Conservation (phyloP, 2,329 filamentous ascomycete species). For the Colletotrichum musicola region DNA sequence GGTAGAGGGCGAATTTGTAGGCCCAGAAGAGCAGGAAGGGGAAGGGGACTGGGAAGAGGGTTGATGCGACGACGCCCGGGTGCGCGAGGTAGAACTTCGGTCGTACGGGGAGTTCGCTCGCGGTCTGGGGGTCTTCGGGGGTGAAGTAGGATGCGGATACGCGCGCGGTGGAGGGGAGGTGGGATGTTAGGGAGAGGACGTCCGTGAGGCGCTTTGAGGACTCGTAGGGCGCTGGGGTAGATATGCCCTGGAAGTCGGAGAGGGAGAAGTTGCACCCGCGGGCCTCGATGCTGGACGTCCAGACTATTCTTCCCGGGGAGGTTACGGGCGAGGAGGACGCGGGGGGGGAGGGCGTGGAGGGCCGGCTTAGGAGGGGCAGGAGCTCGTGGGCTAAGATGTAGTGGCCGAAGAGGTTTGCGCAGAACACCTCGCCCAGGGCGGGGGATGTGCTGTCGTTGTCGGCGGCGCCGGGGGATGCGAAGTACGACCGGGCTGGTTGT, state of each 20-base stretch:
- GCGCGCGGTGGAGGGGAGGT: conserved; percentile 72
- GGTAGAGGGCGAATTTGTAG: conserved; percentile 76
- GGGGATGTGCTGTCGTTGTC: conserved; percentile 57
- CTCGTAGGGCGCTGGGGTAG: conserved; percentile 78
- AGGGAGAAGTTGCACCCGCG: conserved; percentile 64
- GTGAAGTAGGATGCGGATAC: conserved; percentile 70
- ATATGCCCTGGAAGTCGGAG: conserved; percentile 82
- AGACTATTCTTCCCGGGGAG: conserved; percentile 78
- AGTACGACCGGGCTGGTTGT: conserved; percentile 44
- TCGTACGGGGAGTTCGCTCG: conserved; percentile 43
- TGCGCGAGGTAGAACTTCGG: conserved; percentile 84
- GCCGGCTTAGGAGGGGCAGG: conserved; percentile 76
- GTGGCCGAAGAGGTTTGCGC: conserved; percentile 94
- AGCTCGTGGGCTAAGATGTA: conserved; percentile 89
- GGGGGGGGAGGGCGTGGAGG: conserved; percentile 44
- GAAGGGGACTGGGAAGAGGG: conserved; percentile 80
- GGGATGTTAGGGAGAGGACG: conserved; percentile 79
- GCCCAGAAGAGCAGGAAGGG: conserved; percentile 76
- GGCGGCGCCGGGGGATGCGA: conserved; percentile 32
- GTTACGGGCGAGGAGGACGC: too few relatives aligned
- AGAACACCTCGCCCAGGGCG: conserved; percentile 84
- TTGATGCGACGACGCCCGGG: conserved; percentile 87
- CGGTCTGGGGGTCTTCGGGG: conserved; percentile 42
- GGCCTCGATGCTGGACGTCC: conserved; percentile 88
- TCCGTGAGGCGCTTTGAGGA: conserved; percentile 90